Evolutionary conservation across 495 filamentous ascomycete species (phyloP), one percentile per base, ranked within the genome.

Genomic region (Podospora fimiseda): DNA sequence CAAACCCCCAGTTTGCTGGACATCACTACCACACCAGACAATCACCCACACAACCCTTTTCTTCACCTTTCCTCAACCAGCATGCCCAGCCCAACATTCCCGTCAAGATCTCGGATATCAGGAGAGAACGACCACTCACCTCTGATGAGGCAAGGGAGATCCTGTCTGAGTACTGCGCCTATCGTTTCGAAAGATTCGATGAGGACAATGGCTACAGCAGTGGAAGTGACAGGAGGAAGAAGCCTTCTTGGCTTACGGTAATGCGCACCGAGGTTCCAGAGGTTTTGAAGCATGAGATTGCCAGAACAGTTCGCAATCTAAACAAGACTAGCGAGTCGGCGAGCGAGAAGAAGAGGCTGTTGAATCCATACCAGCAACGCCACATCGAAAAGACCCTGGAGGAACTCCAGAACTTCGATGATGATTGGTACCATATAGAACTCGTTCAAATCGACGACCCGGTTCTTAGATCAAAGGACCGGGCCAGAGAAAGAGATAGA

Each of bases 401-500:
- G 27, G 40, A 60, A 0, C 60, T 53, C 1, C 39, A 23, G 7
- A 4, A 22, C 9, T 56, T 62, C 38, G 47, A 52, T 9, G 55
- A 71, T 43, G 51, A 48, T 5, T 59, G 59, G 2, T 71, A 54
- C 41, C 46, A 61, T 5, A 68, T 62, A 33, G 49, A 45, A 7
- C 58, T 74, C 1, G 66, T 52, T 4, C 71, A 74, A 52, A 48
- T 74, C 18, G 64, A 71, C 16, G 60, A 65, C 19, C 56, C 64
- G 48, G 50, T 66, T 24, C 8, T 16, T 7, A 50, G 24, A 43
- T 53, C 61, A 23, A 22, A 51, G 45, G 36, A 37, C 13, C 24
- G 18, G 19, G 22, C 50, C 11, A 16, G 48, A 18, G 38, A 37
- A 13, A 40, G 18, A 19, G 22, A 53, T 14, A 16, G 48, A 18